phyloP scores from a whole-genome alignment of 305 asterid species.

The Lippia alba region DNA sequence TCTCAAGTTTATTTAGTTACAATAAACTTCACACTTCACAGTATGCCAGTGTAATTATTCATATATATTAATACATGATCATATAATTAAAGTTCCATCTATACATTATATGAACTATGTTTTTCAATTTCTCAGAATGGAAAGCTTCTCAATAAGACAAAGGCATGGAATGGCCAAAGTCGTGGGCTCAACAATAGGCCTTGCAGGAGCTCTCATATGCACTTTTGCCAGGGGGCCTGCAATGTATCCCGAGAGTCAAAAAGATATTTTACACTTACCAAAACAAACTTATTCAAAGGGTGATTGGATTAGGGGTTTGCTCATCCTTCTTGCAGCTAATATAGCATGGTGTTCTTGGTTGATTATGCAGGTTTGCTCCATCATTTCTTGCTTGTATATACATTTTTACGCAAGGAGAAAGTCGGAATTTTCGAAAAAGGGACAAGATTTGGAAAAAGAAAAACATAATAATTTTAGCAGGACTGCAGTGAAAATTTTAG shows the following conservation, averaged over 20 bases:
- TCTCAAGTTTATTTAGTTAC: no score
- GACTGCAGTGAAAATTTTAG: no score
- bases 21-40: no score
- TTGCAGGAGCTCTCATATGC: constrained; percentile 47
- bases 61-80: no score
- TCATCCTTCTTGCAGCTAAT: constrained; percentile 31
- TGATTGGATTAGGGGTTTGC: constrained; percentile 32
- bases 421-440: no score
- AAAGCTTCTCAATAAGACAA: constrained; percentile 40
- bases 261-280: constrained; percentile 16
- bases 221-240: constrained; percentile 39
- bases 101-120: not conserved
- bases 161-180: no score
- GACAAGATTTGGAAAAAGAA: no score
- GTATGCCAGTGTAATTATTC: no score
- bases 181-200: constrained; percentile 39
- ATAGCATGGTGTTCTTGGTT: constrained; percentile 29
- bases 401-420: no score
- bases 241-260: constrained; percentile 31
- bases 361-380: constrained; percentile 28
- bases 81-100: no score
- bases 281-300: constrained; percentile 27
- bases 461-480: no score
- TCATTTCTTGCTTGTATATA: not conserved
- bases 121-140: constrained; percentile 19